phyloP scores from a whole-genome alignment of 129 eudicot species.

The Flaveria brownii region DNA sequence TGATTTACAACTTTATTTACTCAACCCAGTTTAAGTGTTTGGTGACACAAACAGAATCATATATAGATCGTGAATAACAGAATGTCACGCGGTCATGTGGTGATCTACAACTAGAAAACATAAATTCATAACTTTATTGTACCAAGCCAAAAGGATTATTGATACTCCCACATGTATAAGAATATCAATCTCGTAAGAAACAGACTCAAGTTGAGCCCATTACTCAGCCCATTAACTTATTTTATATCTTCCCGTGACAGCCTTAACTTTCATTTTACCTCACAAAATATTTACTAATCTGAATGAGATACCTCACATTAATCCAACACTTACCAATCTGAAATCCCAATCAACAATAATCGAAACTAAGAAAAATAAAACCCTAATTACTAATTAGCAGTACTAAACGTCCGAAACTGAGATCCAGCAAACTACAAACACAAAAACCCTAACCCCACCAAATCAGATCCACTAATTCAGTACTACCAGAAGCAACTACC shows the following conservation, averaged over 20 bases:
- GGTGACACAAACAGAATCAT: conserved; percentile 1
- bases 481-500: conserved; percentile 20
- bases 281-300: background rate
- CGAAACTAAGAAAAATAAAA: conserved; percentile 21
- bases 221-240: background rate
- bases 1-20: background rate
- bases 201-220: background rate
- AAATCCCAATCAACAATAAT: background rate
- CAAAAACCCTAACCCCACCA: conserved; percentile 11
- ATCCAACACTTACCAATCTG: conserved; percentile 10
- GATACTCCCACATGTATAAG: background rate
- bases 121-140: background rate
- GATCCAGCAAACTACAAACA: conserved; percentile 18
- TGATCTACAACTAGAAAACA: background rate
- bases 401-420: background rate
- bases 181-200: background rate
- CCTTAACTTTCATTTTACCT: background rate
- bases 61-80: background rate
- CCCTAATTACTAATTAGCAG: conserved; percentile 6
- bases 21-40: conserved; percentile 1
- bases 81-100: background rate
- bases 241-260: background rate
- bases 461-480: conserved; percentile 24
- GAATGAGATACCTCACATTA: background rate
- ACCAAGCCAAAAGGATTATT: background rate